Conservation (phyloP, 202 grass and related monocot species). For the Carex sylvatica region DNA sequence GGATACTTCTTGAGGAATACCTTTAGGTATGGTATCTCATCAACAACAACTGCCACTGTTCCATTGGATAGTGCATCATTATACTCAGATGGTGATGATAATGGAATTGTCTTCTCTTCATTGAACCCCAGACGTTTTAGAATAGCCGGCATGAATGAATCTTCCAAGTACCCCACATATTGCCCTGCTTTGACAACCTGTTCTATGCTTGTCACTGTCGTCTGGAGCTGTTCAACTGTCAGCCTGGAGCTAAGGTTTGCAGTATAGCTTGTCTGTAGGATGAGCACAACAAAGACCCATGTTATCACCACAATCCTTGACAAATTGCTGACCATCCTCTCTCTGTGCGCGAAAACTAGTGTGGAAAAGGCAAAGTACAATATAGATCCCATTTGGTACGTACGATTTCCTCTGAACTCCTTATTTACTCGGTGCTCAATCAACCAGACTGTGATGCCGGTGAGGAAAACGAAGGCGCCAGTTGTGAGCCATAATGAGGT, state of each 20-base stretch:
- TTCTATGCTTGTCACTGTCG: constrained; percentile 67
- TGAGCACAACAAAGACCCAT: constrained; percentile 80
- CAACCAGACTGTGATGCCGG: constrained; percentile 70
- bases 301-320: constrained; percentile 48
- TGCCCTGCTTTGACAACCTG: constrained; percentile 49
- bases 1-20: constrained; percentile 52
- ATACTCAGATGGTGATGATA: constrained; percentile 52
- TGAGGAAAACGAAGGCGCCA: constrained; percentile 59
- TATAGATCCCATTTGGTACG: constrained; percentile 52
- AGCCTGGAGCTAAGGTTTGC: constrained; percentile 77
- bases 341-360: constrained; percentile 70
- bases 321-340: constrained; percentile 55
- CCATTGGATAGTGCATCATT: constrained; percentile 57
- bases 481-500: constrained; percentile 51
- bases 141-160: constrained; percentile 63
- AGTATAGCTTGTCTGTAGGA: constrained; percentile 82
- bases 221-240: constrained; percentile 72
- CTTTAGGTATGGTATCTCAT: constrained; percentile 89
- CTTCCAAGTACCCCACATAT: constrained; percentile 57
- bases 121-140: constrained; percentile 58
- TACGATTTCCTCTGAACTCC: constrained; percentile 45
- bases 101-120: constrained; percentile 38
- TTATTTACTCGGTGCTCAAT: constrained; percentile 78
- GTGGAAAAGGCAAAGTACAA: constrained; percentile 87
- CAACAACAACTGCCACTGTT: constrained; percentile 63